Evolutionary conservation across 2,329 filamentous ascomycete species (phyloP), one percentile per base, ranked within the genome.

Genomic region (Paecilomyces variotii): DNA sequence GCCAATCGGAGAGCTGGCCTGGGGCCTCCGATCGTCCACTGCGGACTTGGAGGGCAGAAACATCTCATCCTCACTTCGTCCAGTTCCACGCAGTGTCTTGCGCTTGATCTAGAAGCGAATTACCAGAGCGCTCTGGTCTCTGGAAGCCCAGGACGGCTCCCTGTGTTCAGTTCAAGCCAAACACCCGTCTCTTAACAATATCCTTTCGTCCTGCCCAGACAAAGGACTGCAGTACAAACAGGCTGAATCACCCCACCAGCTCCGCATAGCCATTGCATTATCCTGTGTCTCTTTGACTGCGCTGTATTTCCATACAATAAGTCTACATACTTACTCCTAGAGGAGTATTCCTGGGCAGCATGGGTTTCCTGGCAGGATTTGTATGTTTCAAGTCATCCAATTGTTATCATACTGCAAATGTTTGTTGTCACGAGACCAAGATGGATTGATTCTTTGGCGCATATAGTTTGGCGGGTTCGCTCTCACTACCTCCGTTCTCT

Each of bases 321-420:
- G 39, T 7, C n/a, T 45, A 4, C 9, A 14, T 19, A 45, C 39
- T 19, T 45, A 45, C 39, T 24, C 19, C 39, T 45, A 19, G 39
- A 45, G 14, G n/a, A 19, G 14, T 45, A 45, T 1, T 45, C 32
- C 11, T 19, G n/a, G 9, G 28, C 34, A 70, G 59, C 65, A 90
- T 91, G 88, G 87, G 88, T 70, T 90, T 90, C 79, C 82, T 84
- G 64, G 81, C 85, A 50, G 88, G 89, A 66, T 89, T 91, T 72
- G 89, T 91, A 81, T 63, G 87, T 78, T 56, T 56, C 55, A 27
- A 35, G 14, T 45, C 19, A 32, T 24, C 45, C 10, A 25, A 19
- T 19, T 19, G 28, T 27, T n/a, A 19, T 19, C 24, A 27, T 28
- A 27, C 9, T 51, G 19, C 26, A 34, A 19, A 32, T 32, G 2